A percentile compares a stretch with the other conserved stretches of the same genome.
phyloP scores from a whole-genome alignment of 2,329 filamentous ascomycete genomes.

The Zymoseptoria tritici region DNA sequence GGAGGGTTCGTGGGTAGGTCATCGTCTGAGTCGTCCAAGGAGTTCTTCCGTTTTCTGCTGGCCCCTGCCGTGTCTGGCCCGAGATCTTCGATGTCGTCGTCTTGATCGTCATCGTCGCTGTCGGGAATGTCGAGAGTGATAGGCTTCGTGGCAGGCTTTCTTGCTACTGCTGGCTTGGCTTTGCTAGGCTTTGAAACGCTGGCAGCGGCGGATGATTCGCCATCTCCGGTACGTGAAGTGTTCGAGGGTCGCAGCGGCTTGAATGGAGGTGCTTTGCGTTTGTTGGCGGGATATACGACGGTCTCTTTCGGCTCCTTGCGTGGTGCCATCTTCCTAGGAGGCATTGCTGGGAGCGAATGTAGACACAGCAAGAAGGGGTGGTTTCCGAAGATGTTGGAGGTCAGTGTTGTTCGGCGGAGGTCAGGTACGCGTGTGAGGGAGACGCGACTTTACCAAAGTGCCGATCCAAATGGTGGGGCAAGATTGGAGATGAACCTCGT shows the following conservation, averaged over 20 bases:
- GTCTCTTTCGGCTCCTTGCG: conserved; percentile 28
- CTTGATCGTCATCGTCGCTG: conserved; percentile 14
- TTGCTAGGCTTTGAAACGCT: neutral
- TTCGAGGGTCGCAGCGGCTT: conserved; percentile 27
- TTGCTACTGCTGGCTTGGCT: conserved; percentile 3
- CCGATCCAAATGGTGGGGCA: neutral
- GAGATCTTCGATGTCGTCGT: conserved; percentile 6
- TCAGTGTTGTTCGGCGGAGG: neutral
- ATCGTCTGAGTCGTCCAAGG: conserved; percentile 10
- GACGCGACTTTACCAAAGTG: neutral
- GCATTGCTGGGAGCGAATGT: neutral
- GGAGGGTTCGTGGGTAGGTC: conserved; percentile 11
- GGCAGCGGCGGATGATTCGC: conserved; percentile 29
- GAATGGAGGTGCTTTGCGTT: conserved; percentile 27
- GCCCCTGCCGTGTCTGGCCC: neutral
- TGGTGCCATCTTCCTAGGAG: conserved; percentile 18
- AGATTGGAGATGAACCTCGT: too few relatives aligned
- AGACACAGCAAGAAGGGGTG: neutral
- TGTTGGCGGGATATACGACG: conserved; percentile 28
- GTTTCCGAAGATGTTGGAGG: neutral
- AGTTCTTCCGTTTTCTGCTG: neutral
- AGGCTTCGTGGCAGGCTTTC: conserved; percentile 1
- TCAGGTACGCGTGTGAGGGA: neutral
- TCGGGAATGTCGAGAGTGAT: neutral
- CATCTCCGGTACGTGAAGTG: conserved; percentile 37